phyloP scores from a whole-genome alignment of 345 rosid species.

The Populus davidiana region DNA sequence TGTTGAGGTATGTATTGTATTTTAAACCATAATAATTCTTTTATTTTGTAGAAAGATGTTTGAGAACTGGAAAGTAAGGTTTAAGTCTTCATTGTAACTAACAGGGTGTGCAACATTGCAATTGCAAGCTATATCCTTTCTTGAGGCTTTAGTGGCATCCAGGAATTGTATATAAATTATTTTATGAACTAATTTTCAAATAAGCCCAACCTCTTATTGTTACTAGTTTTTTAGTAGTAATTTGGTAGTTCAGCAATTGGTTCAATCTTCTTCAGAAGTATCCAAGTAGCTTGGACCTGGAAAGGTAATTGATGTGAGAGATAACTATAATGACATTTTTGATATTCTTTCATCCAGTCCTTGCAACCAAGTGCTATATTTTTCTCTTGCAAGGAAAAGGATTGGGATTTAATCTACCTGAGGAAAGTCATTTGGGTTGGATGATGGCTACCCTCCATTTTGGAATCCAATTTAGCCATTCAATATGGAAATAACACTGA shows the following conservation, averaged over 20 bases:
- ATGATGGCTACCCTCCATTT: not conserved
- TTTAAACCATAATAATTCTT: not conserved
- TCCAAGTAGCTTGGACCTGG: not conserved
- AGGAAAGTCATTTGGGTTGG: not conserved
- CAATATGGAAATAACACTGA: not conserved
- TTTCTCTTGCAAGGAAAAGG: not conserved
- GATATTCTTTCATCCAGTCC: not conserved
- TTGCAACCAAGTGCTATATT: not conserved
- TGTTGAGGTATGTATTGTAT: conserved; percentile 60
- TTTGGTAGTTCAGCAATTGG: not conserved
- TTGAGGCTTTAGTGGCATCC: not conserved
- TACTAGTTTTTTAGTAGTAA: not conserved
- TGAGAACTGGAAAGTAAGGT: not conserved
- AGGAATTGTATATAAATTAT: not conserved
- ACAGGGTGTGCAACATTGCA: not conserved
- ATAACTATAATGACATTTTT: not conserved
- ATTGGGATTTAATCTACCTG: not conserved
- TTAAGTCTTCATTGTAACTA: not conserved
- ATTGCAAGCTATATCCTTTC: not conserved
- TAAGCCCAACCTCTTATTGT: not conserved
- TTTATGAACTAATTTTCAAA: not conserved
- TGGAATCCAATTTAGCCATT: not conserved
- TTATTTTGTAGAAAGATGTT: not conserved
- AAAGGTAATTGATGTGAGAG: not conserved
- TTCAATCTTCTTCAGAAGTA: not conserved